Evolutionary conservation across 2,329 filamentous ascomycete genomes (phyloP).

Genomic region (Hirsutella minnesotensis): DNA sequence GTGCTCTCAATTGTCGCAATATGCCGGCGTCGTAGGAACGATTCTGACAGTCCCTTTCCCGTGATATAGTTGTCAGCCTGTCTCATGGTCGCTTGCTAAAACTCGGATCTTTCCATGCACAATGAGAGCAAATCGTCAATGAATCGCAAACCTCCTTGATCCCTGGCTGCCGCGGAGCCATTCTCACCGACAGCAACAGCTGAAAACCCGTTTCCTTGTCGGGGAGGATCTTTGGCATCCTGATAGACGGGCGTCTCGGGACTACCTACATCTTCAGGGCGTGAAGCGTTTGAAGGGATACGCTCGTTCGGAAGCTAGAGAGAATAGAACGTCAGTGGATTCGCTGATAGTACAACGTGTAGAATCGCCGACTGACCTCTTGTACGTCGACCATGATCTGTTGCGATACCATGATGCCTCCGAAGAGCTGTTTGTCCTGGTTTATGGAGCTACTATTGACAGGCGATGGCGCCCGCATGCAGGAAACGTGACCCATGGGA

Average conservation of each 20-base stretch:
- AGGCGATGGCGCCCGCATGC: too few species aligned
- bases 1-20: too few species aligned
- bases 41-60: too few species aligned
- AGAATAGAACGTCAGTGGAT: background rate
- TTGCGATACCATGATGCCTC: constrained; percentile 51
- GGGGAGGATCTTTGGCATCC: background rate
- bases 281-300: too few species aligned
- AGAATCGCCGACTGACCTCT: constrained; percentile 4
- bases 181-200: constrained; percentile 6
- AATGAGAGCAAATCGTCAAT: constrained; percentile 11
- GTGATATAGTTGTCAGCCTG: too few species aligned
- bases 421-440: constrained; percentile 21
- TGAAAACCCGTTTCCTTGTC: constrained; percentile 3
- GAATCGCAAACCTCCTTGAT: constrained; percentile 5
- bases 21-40: too few species aligned
- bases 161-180: background rate
- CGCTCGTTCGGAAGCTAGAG: background rate
- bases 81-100: too few species aligned
- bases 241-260: constrained; percentile 1
- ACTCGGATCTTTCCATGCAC: constrained; percentile 5
- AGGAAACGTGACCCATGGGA: constrained; percentile 8
- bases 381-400: constrained; percentile 44
- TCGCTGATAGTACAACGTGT: background rate
- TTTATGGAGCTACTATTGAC: constrained; percentile 3
- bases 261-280: too few species aligned